Evolutionary conservation across 305 asterid species (phyloP), one percentile per base, ranked within the genome.

Genomic region (Fraxinus sp.): DNA sequence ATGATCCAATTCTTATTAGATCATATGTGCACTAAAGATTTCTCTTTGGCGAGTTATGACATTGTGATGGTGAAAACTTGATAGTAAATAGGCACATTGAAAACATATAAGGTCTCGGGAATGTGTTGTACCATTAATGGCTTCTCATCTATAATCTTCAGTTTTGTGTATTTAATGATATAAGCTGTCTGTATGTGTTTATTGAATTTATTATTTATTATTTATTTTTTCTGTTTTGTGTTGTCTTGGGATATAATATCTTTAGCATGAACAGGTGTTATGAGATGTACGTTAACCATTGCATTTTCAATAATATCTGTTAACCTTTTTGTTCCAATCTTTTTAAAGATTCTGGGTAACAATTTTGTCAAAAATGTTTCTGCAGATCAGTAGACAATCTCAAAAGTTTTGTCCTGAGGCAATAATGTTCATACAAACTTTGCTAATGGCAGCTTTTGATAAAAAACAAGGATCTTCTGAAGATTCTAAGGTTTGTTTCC

Each of bases 381-480:
- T 87, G 85, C 91, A 96, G 98, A 85, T 91, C 83, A 16, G 88
- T 75, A 86, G 87, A 76, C 98, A 93, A 83, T 94, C 98, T 35
- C 85, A 85, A 37, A 94, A 93, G 85, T 91, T 87, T 36, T 96
- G 93, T 83, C 98, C 98, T 0, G 99, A 94, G 93, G 97, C 97
- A 33, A 81, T 96, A 83, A 82, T 89, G 7, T 96, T 93, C 85
- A 82, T 94, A 11, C 93, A 89, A 77, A 89, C 97, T 79, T 78
- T 90, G 92, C 88, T 93, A 80, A 81, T 89, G 84, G 90, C 97
- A 36, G 97, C 98, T 83, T 86, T 91, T 13, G 91, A 82, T 78
- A 88, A 90, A 46, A 89, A 83, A 46, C 86, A 87, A 78, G 84
- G 72, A 78, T 71, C 46, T n/a, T 32, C 76, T 59, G 84, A 85